Conservation (phyloP, 2,329 filamentous ascomycete species). For the Diaporthe sp. region DNA sequence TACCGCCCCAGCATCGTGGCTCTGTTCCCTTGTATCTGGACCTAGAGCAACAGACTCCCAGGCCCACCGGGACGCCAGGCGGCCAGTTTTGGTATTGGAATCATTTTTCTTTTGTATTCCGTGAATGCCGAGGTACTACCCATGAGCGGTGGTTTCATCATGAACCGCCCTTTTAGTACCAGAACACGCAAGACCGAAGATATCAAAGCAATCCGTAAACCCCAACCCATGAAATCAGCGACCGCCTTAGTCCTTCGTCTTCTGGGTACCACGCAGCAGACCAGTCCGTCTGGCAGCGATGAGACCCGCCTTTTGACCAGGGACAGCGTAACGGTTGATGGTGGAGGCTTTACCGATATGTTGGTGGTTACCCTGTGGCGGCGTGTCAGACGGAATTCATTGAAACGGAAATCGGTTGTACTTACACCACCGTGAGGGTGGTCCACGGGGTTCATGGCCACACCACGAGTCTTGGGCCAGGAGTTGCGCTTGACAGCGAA, state of each 20-base stretch:
- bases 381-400: conserved; percentile 57
- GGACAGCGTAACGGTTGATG: conserved; percentile 96
- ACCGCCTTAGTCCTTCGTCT: conserved; percentile 93
- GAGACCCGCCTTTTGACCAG: conserved; percentile 99
- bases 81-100: conserved; percentile 47
- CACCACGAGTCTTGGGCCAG: conserved; percentile 99
- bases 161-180: conserved; percentile 49
- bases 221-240: conserved; percentile 74
- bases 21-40: background rate
- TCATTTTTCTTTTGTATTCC: conserved; percentile 57
- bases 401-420: conserved; percentile 47
- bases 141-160: conserved; percentile 42
- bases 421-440: conserved; percentile 94
- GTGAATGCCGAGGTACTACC: conserved; percentile 57
- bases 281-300: conserved; percentile 99
- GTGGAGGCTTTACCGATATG: conserved; percentile 99
- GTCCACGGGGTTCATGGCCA: conserved; percentile 99
- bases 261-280: conserved; percentile 99
- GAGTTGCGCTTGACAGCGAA: conserved; percentile 99
- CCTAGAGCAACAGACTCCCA: background rate
- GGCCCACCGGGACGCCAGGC: conserved; percentile 5
- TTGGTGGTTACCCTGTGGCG: conserved; percentile 93
- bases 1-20: conserved; percentile 28
- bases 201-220: conserved; percentile 72
- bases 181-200: conserved; percentile 60